Percentiles rank a stretch among this genome's conserved stretches.
phyloP scores from a whole-genome alignment of 108 stramenopile species.

The Ochromonas danica region DNA sequence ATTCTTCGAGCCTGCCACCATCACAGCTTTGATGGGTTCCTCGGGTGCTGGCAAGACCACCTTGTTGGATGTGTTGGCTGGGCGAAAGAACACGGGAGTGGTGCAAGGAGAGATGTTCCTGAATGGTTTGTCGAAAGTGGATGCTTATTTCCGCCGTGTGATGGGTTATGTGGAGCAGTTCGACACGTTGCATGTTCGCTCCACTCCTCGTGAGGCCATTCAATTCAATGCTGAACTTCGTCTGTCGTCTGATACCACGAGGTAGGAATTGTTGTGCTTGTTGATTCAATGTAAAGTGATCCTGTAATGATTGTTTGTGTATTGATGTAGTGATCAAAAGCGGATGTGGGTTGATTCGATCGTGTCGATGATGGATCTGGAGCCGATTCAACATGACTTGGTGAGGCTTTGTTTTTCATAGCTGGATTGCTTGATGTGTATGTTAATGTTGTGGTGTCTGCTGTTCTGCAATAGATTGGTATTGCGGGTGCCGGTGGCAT shows the following conservation, averaged over 20 bases:
- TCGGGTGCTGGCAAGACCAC: conserved; percentile 50
- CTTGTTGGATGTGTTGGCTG: conserved; percentile 51
- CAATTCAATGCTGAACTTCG: conserved; percentile 69
- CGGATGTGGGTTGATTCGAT: too few relatives aligned
- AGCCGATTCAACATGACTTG: too few relatives aligned
- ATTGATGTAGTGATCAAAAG: too few relatives aligned
- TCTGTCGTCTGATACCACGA: not conserved
- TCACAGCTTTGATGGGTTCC: conserved; percentile 51
- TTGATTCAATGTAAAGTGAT: too few relatives aligned
- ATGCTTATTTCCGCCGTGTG: conserved; percentile 13
- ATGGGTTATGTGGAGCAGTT: conserved; percentile 45
- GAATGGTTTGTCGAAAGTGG: conserved; percentile 21
- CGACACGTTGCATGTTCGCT: conserved; percentile 70
- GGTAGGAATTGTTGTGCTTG: too few relatives aligned
- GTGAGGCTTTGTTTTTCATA: too few relatives aligned
- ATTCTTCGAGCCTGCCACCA: conserved; percentile 24
- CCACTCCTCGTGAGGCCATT: conserved; percentile 79
- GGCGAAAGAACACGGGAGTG: conserved; percentile 41
- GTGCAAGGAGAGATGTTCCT: conserved; percentile 67
- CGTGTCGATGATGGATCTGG: too few relatives aligned
- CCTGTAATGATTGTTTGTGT: too few relatives aligned
- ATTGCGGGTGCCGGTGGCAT: conserved; percentile 62
- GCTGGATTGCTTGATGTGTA: too few relatives aligned
- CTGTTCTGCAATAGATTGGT: too few relatives aligned
- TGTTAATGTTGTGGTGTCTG: too few relatives aligned